phyloP scores from a whole-genome alignment of 495 filamentous ascomycete species.

The Hamigera avellanea region DNA sequence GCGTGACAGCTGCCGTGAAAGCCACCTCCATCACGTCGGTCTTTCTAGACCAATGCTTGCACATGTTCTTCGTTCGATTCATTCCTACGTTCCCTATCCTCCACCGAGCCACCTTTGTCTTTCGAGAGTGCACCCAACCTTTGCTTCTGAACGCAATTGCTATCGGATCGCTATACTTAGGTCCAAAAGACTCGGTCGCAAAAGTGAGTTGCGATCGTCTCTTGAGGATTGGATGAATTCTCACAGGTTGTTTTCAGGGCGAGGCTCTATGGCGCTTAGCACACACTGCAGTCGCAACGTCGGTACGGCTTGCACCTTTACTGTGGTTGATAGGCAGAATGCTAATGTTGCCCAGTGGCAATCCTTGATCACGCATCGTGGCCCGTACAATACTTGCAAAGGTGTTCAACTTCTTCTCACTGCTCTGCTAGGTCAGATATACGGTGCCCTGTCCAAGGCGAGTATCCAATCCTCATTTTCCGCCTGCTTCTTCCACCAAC shows the following conservation, averaged over 20 bases:
- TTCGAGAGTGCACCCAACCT: constrained; percentile 36
- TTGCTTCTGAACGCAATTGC: constrained; percentile 38
- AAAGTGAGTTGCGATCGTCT: constrained; percentile 11
- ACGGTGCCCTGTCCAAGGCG: constrained; percentile 34
- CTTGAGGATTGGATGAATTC: background rate
- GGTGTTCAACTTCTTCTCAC: constrained; percentile 38
- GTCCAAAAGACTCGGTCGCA: constrained; percentile 31
- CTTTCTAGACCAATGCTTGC: constrained; percentile 36
- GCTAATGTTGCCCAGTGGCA: constrained; percentile 23
- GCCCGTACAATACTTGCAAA: constrained; percentile 32
- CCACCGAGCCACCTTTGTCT: constrained; percentile 37
- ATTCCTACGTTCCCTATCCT: constrained; percentile 39
- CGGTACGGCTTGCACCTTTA: constrained; percentile 10
- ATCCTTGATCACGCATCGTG: constrained; percentile 33
- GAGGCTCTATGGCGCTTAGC: constrained; percentile 37
- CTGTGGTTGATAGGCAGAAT: background rate
- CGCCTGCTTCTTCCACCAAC: background rate
- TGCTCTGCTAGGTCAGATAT: constrained; percentile 33
- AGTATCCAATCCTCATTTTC: background rate
- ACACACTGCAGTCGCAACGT: constrained; percentile 37
- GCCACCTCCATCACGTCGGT: constrained; percentile 36
- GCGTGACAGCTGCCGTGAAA: constrained; percentile 35
- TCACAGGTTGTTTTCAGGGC: constrained; percentile 12
- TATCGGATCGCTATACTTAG: constrained; percentile 37
- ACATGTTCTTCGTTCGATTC: constrained; percentile 40